These are phyloP conservation scores for Debaryomyces psychrophilus DNA, from an alignment of 1,139 yeast species.

Conservation along the genomic window DNA sequence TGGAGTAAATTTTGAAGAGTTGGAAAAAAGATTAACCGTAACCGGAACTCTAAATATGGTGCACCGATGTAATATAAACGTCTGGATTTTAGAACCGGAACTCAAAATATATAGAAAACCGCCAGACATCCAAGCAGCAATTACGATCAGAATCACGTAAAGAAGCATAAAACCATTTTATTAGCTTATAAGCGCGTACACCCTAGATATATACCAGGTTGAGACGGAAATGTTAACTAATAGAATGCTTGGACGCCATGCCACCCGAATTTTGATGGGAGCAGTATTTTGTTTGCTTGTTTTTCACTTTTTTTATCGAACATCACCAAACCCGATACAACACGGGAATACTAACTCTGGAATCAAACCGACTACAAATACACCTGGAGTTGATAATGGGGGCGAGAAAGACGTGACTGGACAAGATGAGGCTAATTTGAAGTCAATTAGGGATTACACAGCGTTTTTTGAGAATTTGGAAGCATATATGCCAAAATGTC, in stretches of 20 bases:
- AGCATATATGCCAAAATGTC: constrained; percentile 29
- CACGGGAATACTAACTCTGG: not conserved
- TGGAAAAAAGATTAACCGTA: constrained; percentile 6
- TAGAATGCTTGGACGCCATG: constrained; percentile 3
- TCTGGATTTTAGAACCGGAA: not conserved
- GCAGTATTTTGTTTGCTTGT: not conserved
- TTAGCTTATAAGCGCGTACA: not conserved
- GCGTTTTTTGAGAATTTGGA: constrained; percentile 38
- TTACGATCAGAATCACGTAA: not conserved
- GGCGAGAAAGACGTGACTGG: not conserved
- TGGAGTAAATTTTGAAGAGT: constrained; percentile 1
- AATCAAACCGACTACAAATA: not conserved
- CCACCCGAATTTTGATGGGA: not conserved
- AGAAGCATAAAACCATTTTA: not conserved
- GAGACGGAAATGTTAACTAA: not conserved
- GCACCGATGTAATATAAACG: not conserved
- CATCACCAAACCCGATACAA: not conserved
- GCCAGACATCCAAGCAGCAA: not conserved
- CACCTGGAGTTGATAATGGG: not conserved
- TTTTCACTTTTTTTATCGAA: constrained; percentile 2
- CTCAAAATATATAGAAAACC: not conserved
- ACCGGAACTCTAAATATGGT: not conserved
- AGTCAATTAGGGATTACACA: constrained; percentile 30
- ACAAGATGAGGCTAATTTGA: constrained; percentile 4
- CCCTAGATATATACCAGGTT: not conserved